phyloP scores from a whole-genome alignment of 257 asterid genomes.

The Solanum medicagineum region DNA sequence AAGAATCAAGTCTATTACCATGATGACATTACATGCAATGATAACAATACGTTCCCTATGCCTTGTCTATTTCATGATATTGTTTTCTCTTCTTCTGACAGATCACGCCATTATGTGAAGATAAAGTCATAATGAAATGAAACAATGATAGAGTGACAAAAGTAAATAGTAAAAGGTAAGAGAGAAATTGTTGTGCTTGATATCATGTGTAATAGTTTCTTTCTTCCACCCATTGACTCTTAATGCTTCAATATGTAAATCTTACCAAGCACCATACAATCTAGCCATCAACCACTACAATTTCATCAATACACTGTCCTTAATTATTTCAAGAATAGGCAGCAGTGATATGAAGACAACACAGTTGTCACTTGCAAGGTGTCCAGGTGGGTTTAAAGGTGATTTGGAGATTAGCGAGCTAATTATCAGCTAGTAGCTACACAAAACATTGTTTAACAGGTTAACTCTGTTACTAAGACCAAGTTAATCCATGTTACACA shows the following conservation, averaged over 20 bases:
- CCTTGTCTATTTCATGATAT: not conserved
- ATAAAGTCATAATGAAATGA: not conserved
- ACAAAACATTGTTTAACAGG: not conserved
- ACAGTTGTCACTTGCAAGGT: not conserved
- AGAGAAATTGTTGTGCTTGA: not conserved
- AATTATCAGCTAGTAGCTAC: not conserved
- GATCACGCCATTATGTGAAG: not conserved
- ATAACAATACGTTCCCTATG: not conserved
- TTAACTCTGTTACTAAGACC: not conserved
- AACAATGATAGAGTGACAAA: not conserved
- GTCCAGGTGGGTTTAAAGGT: not conserved
- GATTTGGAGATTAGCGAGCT: not conserved
- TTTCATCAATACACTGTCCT: not conserved
- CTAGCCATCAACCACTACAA: not conserved
- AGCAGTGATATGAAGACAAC: not conserved
- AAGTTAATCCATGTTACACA: not conserved
- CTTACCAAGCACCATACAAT: not conserved
- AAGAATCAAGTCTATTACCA: too few species aligned
- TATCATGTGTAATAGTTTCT: not conserved
- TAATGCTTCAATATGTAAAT: not conserved
- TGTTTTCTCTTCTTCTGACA: not conserved
- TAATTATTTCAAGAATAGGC: not conserved
- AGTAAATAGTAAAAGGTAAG: not conserved
- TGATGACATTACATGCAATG: not conserved
- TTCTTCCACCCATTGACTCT: not conserved